Conservation (phyloP, 2,329 filamentous ascomycete genomes). For the Stemphylium beticola region DNA sequence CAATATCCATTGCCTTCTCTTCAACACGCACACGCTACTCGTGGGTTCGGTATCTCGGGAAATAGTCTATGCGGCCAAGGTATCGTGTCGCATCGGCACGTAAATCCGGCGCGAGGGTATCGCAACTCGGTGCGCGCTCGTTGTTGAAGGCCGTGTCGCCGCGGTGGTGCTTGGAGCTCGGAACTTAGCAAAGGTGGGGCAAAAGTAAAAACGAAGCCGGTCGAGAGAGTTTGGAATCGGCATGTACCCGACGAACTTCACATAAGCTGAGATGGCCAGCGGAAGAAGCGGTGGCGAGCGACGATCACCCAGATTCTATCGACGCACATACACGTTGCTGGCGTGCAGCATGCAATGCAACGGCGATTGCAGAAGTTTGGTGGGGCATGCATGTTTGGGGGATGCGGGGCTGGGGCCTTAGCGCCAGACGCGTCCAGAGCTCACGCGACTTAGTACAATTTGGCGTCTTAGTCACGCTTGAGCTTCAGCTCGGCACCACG, state of each 20-base stretch:
- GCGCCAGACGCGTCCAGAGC: conserved; percentile 9
- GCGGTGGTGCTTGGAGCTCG: not conserved
- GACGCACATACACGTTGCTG: conserved; percentile 12
- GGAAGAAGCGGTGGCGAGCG: not conserved
- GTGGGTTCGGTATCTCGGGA: not conserved
- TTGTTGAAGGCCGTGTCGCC: not conserved
- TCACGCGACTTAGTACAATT: conserved; percentile 9
- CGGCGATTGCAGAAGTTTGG: conserved; percentile 8
- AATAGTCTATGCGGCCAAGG: not conserved
- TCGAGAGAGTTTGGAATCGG: too few species aligned
- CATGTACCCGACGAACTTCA: not conserved
- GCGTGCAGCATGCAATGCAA: conserved; percentile 13
- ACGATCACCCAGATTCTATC: not conserved
- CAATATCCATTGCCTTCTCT: conserved; percentile 52
- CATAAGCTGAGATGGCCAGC: not conserved
- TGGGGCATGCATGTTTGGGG: conserved; percentile 13
- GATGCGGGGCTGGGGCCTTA: conserved; percentile 20
- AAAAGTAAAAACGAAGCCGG: not conserved
- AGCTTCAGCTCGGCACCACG: too few species aligned
- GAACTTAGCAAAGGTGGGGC: conserved; percentile 3
- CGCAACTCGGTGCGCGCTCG: not conserved
- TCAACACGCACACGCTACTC: not conserved
- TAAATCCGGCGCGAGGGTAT: not conserved
- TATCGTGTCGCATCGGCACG: not conserved
- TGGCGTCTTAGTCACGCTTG: not conserved